Evolutionary conservation across 176 grass and related monocot species (phyloP), one percentile per base, ranked within the genome.

Genomic region (Pontederia paniculata): DNA sequence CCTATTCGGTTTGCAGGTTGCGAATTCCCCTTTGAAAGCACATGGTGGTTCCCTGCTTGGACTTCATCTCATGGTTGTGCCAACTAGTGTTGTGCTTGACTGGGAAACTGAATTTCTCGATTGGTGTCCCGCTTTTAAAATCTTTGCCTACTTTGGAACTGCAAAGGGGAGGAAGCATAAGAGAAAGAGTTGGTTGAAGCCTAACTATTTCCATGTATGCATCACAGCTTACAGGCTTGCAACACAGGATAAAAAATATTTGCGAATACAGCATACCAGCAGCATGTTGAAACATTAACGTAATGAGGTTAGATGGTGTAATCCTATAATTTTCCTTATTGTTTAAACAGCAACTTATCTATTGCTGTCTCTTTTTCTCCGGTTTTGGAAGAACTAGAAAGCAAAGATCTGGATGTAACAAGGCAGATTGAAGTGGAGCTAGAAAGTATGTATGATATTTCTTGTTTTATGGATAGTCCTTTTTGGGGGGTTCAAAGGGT

Each of bases 71-170:
- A 91, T 98, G n/a, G 93, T 98, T 5, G 93, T 98, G 6, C 93
- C 93, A 58, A 98, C 93, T 28, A 98, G 93, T 72, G 93, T 98
- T 62, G 88, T 98, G 93, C 78, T 98, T 31, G 91, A 98, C 69
- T 98, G 93, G 93, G 93, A 98, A 50, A 98, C 93, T 65, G 93
- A 98, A 84, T 98, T 98, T 73, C 72, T 98, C 48, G 91, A 98
- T 57, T 98, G 93, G 93, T 88, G 87, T 52, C 93, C 93, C 60
- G 93, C 93, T 60, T 98, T 98, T 66, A 98, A 91, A 72, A 98
- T 98, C 68, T 63, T 98, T 22, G 91, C 93, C 58, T 98, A 98
- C 77, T 98, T 88, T 58, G 93, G 93, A 57, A 91, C 72, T 82
- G 93, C 93, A 81, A 98, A 98, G 70, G 93, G 91, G 69, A 76